Conservation (phyloP, 495 filamentous ascomycete genomes). For the Baudoinia panamericana region DNA sequence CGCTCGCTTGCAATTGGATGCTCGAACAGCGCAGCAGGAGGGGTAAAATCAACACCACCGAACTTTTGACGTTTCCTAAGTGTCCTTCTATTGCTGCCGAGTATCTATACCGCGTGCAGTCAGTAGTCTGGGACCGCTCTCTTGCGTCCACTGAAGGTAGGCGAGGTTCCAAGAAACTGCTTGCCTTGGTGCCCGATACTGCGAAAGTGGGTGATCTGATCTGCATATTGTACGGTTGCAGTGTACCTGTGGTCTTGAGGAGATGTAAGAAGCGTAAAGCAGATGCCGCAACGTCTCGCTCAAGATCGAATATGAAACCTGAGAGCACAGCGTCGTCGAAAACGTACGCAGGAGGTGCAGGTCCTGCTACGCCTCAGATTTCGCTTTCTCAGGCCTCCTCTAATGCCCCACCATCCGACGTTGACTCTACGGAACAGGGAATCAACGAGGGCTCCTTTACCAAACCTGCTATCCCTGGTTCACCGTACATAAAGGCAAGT, state of each 20-base stretch:
- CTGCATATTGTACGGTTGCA: constrained; percentile 28
- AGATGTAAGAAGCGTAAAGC: constrained; percentile 2
- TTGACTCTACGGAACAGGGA: background rate
- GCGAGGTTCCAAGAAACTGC: background rate
- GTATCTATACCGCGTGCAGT: constrained; percentile 10
- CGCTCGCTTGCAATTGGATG: background rate
- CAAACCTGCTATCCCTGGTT: background rate
- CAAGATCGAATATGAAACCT: background rate
- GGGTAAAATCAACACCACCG: constrained; percentile 28
- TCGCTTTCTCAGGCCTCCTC: constrained; percentile 1
- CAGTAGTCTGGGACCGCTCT: constrained; percentile 11
- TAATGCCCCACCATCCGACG: background rate
- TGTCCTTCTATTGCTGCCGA: constrained; percentile 10
- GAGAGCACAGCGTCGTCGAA: background rate
- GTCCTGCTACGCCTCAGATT: background rate
- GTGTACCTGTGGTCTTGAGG: constrained; percentile 23
- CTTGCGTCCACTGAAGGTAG: constrained; percentile 2
- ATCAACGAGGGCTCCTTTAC: background rate
- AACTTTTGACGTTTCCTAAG: constrained; percentile 22
- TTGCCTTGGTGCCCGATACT: constrained; percentile 8
- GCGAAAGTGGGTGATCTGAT: constrained; percentile 19
- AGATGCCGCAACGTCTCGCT: background rate
- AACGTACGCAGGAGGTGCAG: background rate
- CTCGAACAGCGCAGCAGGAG: constrained; percentile 6
- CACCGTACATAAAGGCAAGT: background rate